These are phyloP conservation scores for Apophysomyces sp. DNA, from an alignment of 371 early-diverging fungal species.

Conservation along the genomic window DNA sequence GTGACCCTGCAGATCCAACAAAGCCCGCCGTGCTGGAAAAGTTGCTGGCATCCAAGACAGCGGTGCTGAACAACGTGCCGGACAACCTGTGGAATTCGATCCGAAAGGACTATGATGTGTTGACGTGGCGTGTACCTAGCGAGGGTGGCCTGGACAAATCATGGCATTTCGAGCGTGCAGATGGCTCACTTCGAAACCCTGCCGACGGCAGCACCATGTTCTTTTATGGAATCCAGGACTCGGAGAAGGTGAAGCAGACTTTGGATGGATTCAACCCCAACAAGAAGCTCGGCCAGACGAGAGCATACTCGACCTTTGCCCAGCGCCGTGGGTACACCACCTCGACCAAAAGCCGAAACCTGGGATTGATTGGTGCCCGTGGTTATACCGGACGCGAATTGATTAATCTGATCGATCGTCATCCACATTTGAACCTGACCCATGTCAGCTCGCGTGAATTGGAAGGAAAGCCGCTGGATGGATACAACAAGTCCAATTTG, in stretches of 20 bases:
- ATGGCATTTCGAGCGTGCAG: slow-evolving; percentile 95
- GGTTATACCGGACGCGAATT: slow-evolving; percentile 96
- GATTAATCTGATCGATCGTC: slow-evolving; percentile 83
- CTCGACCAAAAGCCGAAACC: slow-evolving; percentile 46
- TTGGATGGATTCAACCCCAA: slow-evolving; percentile 29
- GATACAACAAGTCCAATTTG: slow-evolving; percentile 69
- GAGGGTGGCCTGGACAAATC: slow-evolving; percentile 54
- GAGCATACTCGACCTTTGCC: slow-evolving; percentile 37
- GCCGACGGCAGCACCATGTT: slow-evolving; percentile 76
- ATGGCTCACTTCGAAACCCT: slow-evolving; percentile 73
- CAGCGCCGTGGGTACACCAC: slow-evolving; percentile 62
- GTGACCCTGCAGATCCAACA: slow-evolving; percentile 45
- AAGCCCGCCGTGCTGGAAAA: slow-evolving; percentile 48
- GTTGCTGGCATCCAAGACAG: slow-evolving; percentile 63
- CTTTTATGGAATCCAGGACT: slow-evolving; percentile 88
- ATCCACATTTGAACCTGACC: slow-evolving; percentile 84
- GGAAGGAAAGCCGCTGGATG: slow-evolving; percentile 78
- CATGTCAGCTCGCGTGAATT: slow-evolving; percentile 93
- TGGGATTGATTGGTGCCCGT: slow-evolving; percentile 96
- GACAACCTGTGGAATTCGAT: slow-evolving; percentile 88
- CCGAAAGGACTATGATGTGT: slow-evolving; percentile 63
- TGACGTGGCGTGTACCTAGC: slow-evolving; percentile 38
- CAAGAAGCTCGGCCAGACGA: slow-evolving; percentile 16
- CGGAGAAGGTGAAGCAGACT: slow-evolving; percentile 64
- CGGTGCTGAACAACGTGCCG: slow-evolving; percentile 80